Conservation (phyloP, 306 rosid genomes). For the Dalbergia cultrata region DNA sequence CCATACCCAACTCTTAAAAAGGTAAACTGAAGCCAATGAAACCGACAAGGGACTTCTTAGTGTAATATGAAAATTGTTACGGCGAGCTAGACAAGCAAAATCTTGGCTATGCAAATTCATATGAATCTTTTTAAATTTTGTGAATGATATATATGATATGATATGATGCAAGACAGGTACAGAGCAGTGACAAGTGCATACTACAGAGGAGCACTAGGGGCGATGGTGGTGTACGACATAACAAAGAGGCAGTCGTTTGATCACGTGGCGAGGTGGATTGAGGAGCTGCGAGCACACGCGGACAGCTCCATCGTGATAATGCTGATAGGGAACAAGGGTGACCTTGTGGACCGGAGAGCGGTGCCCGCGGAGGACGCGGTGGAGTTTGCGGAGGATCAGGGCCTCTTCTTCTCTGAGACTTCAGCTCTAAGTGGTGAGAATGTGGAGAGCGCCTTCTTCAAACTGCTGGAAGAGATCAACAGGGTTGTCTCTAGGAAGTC, state of each 20-base stretch:
- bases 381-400: conserved; percentile 87
- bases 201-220: conserved; percentile 92
- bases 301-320: conserved; percentile 74
- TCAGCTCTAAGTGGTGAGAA: conserved; percentile 86
- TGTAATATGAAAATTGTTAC: too few species aligned
- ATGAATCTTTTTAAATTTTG: background rate
- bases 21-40: background rate
- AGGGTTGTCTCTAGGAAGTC: conserved; percentile 65
- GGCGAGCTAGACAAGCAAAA: too few species aligned
- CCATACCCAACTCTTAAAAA: background rate
- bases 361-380: conserved; percentile 76
- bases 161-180: conserved; percentile 54
- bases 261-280: conserved; percentile 86
- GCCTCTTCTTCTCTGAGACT: conserved; percentile 87
- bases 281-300: conserved; percentile 83
- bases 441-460: conserved; percentile 72
- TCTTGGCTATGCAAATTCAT: background rate
- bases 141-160: conserved; percentile 19
- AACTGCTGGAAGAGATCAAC: conserved; percentile 66
- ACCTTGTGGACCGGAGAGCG: conserved; percentile 67
- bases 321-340: conserved; percentile 90
- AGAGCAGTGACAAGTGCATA: conserved; percentile 95
- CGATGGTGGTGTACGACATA: conserved; percentile 89
- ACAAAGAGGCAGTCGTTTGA: conserved; percentile 81
- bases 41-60: background rate